Evolutionary conservation across 202 grass and related monocot genomes (phyloP), one percentile per base, ranked within the genome.

Genomic region (Panicum hallii): DNA sequence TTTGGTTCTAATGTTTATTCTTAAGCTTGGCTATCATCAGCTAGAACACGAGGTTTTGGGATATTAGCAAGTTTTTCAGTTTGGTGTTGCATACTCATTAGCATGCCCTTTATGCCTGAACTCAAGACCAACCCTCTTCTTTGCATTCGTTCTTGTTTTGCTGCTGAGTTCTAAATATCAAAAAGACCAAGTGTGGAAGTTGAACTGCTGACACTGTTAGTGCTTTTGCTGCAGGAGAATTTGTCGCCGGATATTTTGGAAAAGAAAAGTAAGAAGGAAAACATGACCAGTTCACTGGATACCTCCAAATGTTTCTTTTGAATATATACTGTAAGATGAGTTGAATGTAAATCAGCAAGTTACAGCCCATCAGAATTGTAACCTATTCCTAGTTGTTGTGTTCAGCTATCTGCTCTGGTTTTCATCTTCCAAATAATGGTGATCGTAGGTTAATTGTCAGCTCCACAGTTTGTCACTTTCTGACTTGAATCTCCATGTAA

Each of bases 1-100:
- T 42, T 67, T 42, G 42, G 4, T 67, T 17, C 36, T 42, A 42
- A 20, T 67, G 32, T 66, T 19, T 42, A 42, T 42, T 42, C 36
- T 67, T 67, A 42, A 40, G 3, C 64, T 42, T 67, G 8, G 9
- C 36, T 41, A 3, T 42, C 36, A 67, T 67, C 36, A 55, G 20
- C 50, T 40, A 42, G 36, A 58, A 75, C 32, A 42, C 13, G 32
- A 42, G 34, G 17, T 23, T 23, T 5, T 57, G 36, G 16, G 17
- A n/a, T 69, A 6, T 28, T 60, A 77, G 20, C 36, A 76, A 76
- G 54, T 80, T 55, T 5, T 26, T 67, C 46, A 67, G 46, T 67
- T 68, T 43, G 47, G 47, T 49, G 46, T 58, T 68, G 61, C 60
- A 74, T 75, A 32, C 67, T 5, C 6, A 7, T 17, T 6, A 81